These are phyloP conservation scores for Alternaria incomplexa DNA, from an alignment of 2,329 filamentous ascomycete species.

Conservation along the genomic window DNA sequence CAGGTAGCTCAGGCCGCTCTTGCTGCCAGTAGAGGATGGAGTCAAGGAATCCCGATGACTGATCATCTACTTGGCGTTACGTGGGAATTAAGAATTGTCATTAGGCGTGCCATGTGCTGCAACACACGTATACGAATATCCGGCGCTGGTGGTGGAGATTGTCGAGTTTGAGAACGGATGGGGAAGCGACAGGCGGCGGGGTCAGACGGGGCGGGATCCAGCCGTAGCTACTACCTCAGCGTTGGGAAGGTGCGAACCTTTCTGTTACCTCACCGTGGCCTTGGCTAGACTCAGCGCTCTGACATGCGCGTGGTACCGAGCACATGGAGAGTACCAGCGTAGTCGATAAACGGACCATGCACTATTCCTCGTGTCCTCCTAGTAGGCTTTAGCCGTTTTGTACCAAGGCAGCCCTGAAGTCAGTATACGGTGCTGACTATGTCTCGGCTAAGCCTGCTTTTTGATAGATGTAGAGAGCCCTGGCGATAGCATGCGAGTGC, in stretches of 20 bases:
- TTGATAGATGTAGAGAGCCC: neutral
- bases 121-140: neutral
- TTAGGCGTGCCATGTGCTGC: neutral
- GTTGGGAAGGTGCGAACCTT: conserved; percentile 1
- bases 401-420: neutral
- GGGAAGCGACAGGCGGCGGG: conserved; percentile 1
- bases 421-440: neutral
- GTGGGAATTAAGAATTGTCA: neutral
- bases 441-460: neutral
- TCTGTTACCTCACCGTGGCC: neutral
- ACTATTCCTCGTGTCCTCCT: neutral
- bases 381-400: neutral
- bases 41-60: neutral
- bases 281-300: neutral
- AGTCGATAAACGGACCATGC: neutral
- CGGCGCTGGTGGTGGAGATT: conserved; percentile 1
- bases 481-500: neutral
- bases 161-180: conserved; percentile 1
- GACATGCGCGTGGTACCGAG: neutral
- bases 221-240: conserved; percentile 2
- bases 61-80: neutral
- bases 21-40: neutral
- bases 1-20: neutral
- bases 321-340: neutral
- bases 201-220: neutral